phyloP scores from a whole-genome alignment of 228 moss, liverwort and hornwort genomes.

The Sphagnum magellanicum region DNA sequence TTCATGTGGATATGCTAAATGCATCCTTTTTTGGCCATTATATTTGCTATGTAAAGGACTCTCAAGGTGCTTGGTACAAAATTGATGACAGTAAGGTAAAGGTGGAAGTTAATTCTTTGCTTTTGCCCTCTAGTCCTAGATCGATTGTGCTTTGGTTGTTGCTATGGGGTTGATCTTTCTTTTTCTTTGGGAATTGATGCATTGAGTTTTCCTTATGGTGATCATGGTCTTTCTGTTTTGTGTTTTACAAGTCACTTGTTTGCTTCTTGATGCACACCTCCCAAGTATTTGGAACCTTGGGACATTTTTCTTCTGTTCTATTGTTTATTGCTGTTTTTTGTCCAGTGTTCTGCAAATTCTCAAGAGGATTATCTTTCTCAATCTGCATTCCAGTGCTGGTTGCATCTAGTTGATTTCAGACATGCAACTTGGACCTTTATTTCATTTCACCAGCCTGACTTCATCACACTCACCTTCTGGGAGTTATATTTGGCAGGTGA shows the following conservation, averaged over 20 bases:
- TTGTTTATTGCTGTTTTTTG: background rate
- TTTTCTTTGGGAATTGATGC: background rate
- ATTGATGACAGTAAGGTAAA: slow-evolving; percentile 91
- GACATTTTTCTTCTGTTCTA: too few species aligned
- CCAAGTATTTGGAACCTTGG: too few species aligned
- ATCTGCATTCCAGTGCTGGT: background rate
- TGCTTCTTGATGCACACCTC: too few species aligned
- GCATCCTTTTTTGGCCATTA: slow-evolving; percentile 99
- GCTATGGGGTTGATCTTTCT: background rate
- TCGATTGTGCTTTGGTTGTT: background rate
- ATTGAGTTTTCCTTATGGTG: background rate
- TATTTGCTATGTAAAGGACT: slow-evolving; percentile 90
- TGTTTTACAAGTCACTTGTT: too few species aligned
- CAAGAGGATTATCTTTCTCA: background rate
- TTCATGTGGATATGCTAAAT: slow-evolving; percentile 96
- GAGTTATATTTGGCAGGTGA: slow-evolving; percentile 40
- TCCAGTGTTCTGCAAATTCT: background rate
- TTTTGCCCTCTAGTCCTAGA: background rate
- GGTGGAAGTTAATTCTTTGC: too few species aligned
- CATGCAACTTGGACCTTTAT: too few species aligned
- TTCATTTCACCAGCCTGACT: too few species aligned
- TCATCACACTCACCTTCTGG: too few species aligned
- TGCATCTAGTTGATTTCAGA: background rate
- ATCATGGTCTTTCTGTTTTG: too few species aligned
- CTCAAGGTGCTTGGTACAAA: slow-evolving; percentile 79